Evolutionary conservation across 768 basidiomycete species (phyloP).

Genomic region (Kwoniella shandongensis): DNA sequence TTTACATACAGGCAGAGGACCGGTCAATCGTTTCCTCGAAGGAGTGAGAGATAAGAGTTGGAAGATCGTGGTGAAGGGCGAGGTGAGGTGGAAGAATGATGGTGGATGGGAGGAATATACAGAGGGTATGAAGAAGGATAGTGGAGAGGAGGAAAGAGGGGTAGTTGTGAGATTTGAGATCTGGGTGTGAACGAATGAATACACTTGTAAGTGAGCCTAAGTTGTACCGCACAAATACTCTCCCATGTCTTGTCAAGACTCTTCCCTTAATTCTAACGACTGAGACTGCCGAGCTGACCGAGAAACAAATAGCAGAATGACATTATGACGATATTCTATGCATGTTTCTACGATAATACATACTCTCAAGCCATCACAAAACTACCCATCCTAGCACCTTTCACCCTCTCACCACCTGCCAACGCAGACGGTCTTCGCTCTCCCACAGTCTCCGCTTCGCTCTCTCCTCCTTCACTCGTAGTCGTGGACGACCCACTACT

Average conservation of each 20-base stretch:
- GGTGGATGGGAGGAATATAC: slow-evolving; percentile 35
- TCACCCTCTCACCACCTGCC: slow-evolving; percentile 20
- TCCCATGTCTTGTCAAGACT: background rate
- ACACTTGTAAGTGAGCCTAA: background rate
- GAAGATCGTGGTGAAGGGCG: slow-evolving; percentile 14
- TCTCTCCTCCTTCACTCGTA: background rate
- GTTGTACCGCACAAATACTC: background rate
- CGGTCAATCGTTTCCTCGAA: slow-evolving; percentile 39
- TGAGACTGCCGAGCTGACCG: background rate
- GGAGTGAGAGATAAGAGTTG: slow-evolving; percentile 26
- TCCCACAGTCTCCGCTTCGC: slow-evolving; percentile 1
- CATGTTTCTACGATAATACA: background rate
- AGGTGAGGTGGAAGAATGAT: slow-evolving; percentile 35
- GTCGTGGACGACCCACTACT: background rate
- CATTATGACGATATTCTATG: background rate
- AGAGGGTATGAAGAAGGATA: background rate
- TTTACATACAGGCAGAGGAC: slow-evolving; percentile 50
- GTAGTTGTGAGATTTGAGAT: slow-evolving; percentile 38
- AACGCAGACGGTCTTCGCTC: slow-evolving; percentile 14
- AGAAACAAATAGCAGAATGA: too few species aligned
- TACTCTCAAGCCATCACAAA: slow-evolving; percentile 10
- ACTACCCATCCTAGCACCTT: slow-evolving; percentile 21
- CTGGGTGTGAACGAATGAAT: background rate
- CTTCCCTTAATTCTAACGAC: background rate
- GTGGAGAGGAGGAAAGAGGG: slow-evolving; percentile 41